These are phyloP conservation scores for Apiotrichum akiyoshidainum DNA, from an alignment of 1,284 basidiomycete genomes.

Conservation along the genomic window DNA sequence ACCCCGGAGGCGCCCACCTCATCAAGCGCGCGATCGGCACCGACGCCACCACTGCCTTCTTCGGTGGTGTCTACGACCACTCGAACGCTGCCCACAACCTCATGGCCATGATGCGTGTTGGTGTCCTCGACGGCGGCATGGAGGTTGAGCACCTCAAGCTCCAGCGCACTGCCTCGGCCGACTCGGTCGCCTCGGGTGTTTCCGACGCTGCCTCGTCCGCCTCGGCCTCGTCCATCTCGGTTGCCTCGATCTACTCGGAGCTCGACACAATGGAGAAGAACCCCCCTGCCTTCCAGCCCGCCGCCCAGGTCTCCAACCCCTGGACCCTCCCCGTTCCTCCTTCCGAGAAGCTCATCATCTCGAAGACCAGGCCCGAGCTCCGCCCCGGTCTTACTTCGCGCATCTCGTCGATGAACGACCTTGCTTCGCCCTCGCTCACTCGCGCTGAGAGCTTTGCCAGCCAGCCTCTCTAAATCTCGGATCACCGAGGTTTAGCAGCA, in stretches of 20 bases:
- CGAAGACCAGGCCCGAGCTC: slow-evolving; percentile 39
- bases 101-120: slow-evolving; percentile 86
- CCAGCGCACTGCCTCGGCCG: slow-evolving; percentile 15
- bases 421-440: slow-evolving; percentile 15
- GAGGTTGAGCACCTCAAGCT: slow-evolving; percentile 59
- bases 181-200: slow-evolving; percentile 29
- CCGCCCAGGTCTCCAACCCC: slow-evolving; percentile 36
- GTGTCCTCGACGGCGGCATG: slow-evolving; percentile 73
- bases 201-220: too few species aligned
- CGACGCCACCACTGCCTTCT: slow-evolving; percentile 88
- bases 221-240: slow-evolving; percentile 40
- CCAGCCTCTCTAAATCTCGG: not conserved
- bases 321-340: slow-evolving; percentile 46
- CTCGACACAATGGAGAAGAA: slow-evolving; percentile 18
- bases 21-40: slow-evolving; percentile 66
- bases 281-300: slow-evolving; percentile 41
- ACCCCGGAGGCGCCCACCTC: slow-evolving; percentile 73
- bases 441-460: slow-evolving; percentile 12
- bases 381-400: slow-evolving; percentile 37
- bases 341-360: slow-evolving; percentile 46
- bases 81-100: slow-evolving; percentile 80
- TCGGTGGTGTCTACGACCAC: slow-evolving; percentile 89
- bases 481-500: not conserved
- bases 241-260: slow-evolving; percentile 32
- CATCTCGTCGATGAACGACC: slow-evolving; percentile 7